Evolutionary conservation across 345 rosid species (phyloP), one percentile per base, ranked within the genome.

Genomic region (Salix udensis): DNA sequence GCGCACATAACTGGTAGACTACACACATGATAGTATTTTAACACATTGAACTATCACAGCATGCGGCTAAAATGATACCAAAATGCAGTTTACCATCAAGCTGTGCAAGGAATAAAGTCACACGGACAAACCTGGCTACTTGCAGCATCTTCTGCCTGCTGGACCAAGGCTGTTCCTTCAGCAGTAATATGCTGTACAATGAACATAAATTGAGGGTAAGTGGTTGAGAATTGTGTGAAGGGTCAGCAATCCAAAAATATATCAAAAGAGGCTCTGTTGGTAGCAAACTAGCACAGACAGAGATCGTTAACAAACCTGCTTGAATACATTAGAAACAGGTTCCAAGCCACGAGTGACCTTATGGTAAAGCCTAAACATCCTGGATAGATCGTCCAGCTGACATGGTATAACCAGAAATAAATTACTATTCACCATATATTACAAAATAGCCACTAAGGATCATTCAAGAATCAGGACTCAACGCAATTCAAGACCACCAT

Each of bases 121-220:
- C 9, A 37, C 28, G 1, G 15, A 50, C n/a, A 21, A 76, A 90
- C 97, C 94, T 91, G 92, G 83, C 79, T 89, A 74, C 88, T 91
- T 40, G 90, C 97, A 28, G 97, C 92, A 77, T 94, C 99, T 81
- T 94, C 98, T 19, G 97, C 97, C 74, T 91, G 99, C 77, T 92
- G 97, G 79, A 96, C 92, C 80, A 92, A 88, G 58, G 88, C 87
- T 19, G 90, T 88, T 37, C 98, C 98, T 81, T 94, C 97, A 21
- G 92, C 88, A 72, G 94, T 91, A 74, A 96, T 89, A 81, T 96
- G 97, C 98, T 94, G 89, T 75, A 82, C 42, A 28, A 83, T 52
- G 28, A 26, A 58, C 28, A 58, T n/a, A n/a, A 58, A 13, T 13
- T n/a, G 64, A 23, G 64, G 64, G 26, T 58, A 58, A 1, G 64